phyloP scores from a whole-genome alignment of 2,329 filamentous ascomycete genomes.

The Trichoderma atroviride region DNA sequence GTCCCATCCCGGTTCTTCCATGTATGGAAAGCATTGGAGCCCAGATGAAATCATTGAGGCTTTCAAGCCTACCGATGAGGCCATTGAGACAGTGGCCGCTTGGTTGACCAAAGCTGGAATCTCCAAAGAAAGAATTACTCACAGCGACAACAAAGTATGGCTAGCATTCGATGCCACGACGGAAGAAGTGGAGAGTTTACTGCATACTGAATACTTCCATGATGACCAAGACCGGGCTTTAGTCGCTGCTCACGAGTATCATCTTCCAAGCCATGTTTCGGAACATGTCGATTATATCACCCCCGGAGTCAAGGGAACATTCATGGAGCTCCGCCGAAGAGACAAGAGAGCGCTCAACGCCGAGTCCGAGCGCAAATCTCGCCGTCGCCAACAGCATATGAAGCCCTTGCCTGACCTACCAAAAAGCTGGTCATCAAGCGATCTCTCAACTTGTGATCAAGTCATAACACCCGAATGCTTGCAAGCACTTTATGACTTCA shows the following conservation, averaged over 20 bases:
- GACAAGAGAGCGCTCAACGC: background rate
- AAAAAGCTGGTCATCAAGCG: background rate
- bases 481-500: conserved; percentile 49
- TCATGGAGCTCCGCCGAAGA: conserved; percentile 23
- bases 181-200: conserved; percentile 48
- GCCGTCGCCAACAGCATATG: background rate
- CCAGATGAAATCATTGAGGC: conserved; percentile 46
- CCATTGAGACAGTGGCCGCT: conserved; percentile 51
- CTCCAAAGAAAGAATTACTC: conserved; percentile 47
- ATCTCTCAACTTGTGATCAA: conserved; percentile 47
- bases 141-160: conserved; percentile 55
- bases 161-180: conserved; percentile 27
- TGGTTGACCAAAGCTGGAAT: conserved; percentile 59
- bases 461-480: conserved; percentile 61
- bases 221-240: conserved; percentile 38
- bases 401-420: conserved; percentile 11
- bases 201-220: conserved; percentile 56
- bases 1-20: conserved; percentile 46
- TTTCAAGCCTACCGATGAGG: conserved; percentile 46
- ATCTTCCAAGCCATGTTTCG: conserved; percentile 42
- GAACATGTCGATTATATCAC: conserved; percentile 46
- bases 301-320: conserved; percentile 38
- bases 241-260: conserved; percentile 46
- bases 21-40: conserved; percentile 52
- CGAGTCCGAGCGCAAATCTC: background rate